phyloP scores from a whole-genome alignment of 441 rosid species.

The Arabidopsis lyrata region DNA sequence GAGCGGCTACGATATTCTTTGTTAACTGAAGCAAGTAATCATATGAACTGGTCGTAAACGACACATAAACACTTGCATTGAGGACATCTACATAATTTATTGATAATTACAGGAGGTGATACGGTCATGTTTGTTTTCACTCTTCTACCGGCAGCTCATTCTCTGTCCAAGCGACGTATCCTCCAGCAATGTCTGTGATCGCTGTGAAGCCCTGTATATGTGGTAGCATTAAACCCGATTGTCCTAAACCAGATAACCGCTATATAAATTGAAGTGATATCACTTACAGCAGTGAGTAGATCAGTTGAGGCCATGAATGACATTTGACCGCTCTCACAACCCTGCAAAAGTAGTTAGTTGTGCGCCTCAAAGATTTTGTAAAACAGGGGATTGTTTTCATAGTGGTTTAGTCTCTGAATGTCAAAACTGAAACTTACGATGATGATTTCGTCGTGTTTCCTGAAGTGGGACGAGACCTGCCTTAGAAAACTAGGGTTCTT shows the following conservation, averaged over 20 bases:
- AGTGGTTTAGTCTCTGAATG: neutral
- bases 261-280: neutral
- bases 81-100: constrained; percentile 18
- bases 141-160: constrained; percentile 72
- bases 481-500: constrained; percentile 70
- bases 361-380: neutral
- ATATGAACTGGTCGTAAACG: neutral
- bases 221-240: neutral
- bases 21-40: neutral
- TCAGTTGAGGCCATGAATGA: constrained; percentile 86
- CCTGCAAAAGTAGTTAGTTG: constrained; percentile 48
- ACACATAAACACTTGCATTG: constrained; percentile 13
- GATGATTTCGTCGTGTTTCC: constrained; percentile 81
- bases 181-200: constrained; percentile 82
- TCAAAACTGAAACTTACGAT: constrained; percentile 54
- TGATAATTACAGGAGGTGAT: constrained; percentile 4
- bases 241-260: neutral
- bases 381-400: neutral
- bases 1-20: neutral
- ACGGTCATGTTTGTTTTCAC: constrained; percentile 34
- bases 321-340: constrained; percentile 77
- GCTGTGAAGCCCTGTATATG: constrained; percentile 73
- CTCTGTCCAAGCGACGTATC: constrained; percentile 77
- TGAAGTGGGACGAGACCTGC: constrained; percentile 65
- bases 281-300: constrained; percentile 77